A percentile compares a stretch with the other conserved stretches of the same genome.
phyloP scores from a whole-genome alignment of 2,329 filamentous ascomycete genomes.

The Nemania sp. region DNA sequence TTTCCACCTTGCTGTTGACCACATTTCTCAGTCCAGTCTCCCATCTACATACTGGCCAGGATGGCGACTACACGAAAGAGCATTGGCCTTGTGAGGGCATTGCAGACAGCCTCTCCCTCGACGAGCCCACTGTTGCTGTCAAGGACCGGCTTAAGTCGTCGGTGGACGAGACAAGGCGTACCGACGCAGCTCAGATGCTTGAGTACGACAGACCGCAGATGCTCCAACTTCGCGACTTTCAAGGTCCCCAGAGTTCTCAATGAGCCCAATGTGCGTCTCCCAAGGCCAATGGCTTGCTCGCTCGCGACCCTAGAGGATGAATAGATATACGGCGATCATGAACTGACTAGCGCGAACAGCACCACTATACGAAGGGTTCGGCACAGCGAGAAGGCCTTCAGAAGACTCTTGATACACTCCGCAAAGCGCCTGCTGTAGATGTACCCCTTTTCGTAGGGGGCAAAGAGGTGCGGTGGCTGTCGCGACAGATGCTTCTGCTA shows the following conservation, averaged over 20 bases:
- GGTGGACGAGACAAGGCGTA: neutral
- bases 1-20: neutral
- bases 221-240: conserved; percentile 76
- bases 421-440: conserved; percentile 71
- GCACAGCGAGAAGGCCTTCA: conserved; percentile 76
- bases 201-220: conserved; percentile 40
- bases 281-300: neutral
- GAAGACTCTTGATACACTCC: conserved; percentile 71
- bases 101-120: conserved; percentile 26
- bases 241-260: conserved; percentile 86
- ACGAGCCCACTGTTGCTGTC: conserved; percentile 18
- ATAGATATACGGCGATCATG: neutral
- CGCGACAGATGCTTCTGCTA: neutral
- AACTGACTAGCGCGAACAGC: conserved; percentile 53
- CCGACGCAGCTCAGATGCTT: conserved; percentile 30
- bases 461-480: conserved; percentile 65
- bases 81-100: conserved; percentile 32
- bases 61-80: conserved; percentile 35
- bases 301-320: too few relatives aligned
- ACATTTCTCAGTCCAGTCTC: neutral
- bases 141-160: conserved; percentile 4
- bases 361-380: conserved; percentile 87
- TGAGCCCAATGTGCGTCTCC: conserved; percentile 83
- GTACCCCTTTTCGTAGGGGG: conserved; percentile 85
- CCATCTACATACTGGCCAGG: neutral